A percentile compares a stretch with the other conserved stretches of the same genome.
These are phyloP conservation scores for Medicago arabica DNA, from an alignment of 306 rosid genomes.

Conservation along the genomic window DNA sequence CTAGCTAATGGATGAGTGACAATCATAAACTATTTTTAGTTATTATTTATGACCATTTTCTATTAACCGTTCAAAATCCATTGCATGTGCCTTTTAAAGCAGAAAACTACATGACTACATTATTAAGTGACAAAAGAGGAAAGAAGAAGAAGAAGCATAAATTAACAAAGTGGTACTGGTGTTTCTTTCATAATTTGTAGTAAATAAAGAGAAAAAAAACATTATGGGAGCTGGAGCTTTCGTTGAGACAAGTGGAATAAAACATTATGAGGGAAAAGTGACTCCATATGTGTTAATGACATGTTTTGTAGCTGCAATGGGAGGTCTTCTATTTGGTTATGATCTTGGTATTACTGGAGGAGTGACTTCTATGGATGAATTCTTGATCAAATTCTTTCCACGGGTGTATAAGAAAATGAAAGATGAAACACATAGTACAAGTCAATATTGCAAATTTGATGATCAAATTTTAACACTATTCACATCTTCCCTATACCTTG, in stretches of 20 bases:
- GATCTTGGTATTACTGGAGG: slow-evolving; percentile 43
- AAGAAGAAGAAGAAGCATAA: background rate
- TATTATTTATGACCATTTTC: too few relatives aligned
- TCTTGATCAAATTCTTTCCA: slow-evolving; percentile 38
- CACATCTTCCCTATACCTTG: slow-evolving; percentile 41
- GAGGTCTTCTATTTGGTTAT: slow-evolving; percentile 45
- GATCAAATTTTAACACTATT: slow-evolving; percentile 33
- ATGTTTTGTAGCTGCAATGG: slow-evolving; percentile 45
- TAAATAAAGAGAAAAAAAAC: background rate
- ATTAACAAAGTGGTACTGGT: background rate
- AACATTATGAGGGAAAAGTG: slow-evolving; percentile 33
- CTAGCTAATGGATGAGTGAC: too few relatives aligned
- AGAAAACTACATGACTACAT: background rate
- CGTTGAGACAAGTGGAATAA: background rate
- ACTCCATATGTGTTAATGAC: slow-evolving; percentile 36
- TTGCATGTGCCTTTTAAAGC: too few relatives aligned
- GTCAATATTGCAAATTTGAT: slow-evolving; percentile 37
- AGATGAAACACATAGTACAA: background rate
- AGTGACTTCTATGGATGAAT: slow-evolving; percentile 43
- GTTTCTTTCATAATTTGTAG: background rate
- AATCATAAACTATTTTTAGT: too few relatives aligned
- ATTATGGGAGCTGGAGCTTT: slow-evolving; percentile 37
- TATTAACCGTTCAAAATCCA: too few relatives aligned
- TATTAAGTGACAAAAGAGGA: slow-evolving; percentile 17
- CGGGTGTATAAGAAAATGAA: slow-evolving; percentile 17